Base-by-base conservation (phyloP, 2,329 filamentous ascomycete genomes). In the Aureobasidium sp. region DNA sequence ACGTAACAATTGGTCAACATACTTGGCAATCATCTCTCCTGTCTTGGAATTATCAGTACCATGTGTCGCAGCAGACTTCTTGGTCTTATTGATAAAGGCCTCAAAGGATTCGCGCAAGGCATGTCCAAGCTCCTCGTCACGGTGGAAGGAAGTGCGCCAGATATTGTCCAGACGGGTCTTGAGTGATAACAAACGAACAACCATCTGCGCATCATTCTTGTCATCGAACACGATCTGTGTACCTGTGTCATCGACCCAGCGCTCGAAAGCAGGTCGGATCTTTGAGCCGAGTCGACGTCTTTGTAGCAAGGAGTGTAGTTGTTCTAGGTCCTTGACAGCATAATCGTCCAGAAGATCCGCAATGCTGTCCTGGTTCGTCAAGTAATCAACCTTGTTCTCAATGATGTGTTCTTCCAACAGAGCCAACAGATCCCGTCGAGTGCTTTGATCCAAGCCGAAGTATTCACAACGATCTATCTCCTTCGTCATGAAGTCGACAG, bases 11-110 rank as follows among this genome's bases (percentile, higher is more conserved):
- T 89, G 82, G 74, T 99, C 94, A 65, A 99, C 89, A 69, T 97
- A 92, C 75, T 97, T 97, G 34, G 94, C 95, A 68, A 97, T 95
- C 92, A 97, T 96, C 78, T 99, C 94, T 55, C 93, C 94, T 15
- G 96, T 91, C 79, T 96, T 97, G 20, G 91, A 91, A 62, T 92
- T 95, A 62, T 91, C 88, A 0, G 89, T 90, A 57, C 86, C 85
- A 84, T 89, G 93, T 5, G 85, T 87, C 5, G 85, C 80, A 8
- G 84, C 82, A 1, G 84, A 86, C 70, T 87, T 89, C 71, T 88
- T 88, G 4, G 81, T 84, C 73, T 94, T 90, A 73, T 99, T 99
- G 81, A 99, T 96, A 69, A 97, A 97, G 0, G 80, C 82, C 59
- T 89, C 87, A 71, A 99, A 97, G 0, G 90, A 84, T 69, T 97